Evolutionary conservation across 306 rosid species (phyloP), one percentile per base, ranked within the genome.

Genomic region (Cajanus cajan): DNA sequence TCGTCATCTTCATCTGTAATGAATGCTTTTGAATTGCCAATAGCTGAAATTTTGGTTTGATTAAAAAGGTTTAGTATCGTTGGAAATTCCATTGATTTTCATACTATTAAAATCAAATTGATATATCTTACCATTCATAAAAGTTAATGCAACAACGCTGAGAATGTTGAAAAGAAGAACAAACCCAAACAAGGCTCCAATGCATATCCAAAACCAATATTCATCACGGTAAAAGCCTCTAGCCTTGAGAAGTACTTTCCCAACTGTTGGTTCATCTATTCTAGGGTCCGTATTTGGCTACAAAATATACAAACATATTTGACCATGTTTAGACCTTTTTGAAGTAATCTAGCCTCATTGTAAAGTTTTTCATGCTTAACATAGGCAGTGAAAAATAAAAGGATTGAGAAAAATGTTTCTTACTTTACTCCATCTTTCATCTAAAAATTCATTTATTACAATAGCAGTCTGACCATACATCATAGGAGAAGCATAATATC

Each of bases 391-490:
- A 80, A 48, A 63, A 71, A 80, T 12, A 19, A 62, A 34, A 65
- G 22, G 48, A 39, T 8, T 31, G 41, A 74, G 8, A 63, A 31
- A 75, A 14, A 47, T 48, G 68, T 25, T 64, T 81, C 81, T 84
- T 76, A 94, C 98, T 40, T 19, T 5, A 45, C 84, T 86, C 96
- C 98, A 94, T 86, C 97, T 86, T n/a, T 84, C 68, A 25, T 92
- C 98, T 4, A 94, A 92, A 73, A 94, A 94, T 55, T 92, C 98
- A 24, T 92, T 92, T 10, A 90, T 84, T 74, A 85, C 90, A 9
- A 94, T 85, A 21, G 98, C 96, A 83, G 89, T 94, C 44, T 94
- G 98, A 81, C 97, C 98, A 70, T 94, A 94, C 93, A 86, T 94
- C 89, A 94, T 78, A 55, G 98, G 98, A 77, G 93, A 90, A 9